Evolutionary conservation across 1,284 basidiomycete species (phyloP).

Genomic region (Schizopora paradoxa): DNA sequence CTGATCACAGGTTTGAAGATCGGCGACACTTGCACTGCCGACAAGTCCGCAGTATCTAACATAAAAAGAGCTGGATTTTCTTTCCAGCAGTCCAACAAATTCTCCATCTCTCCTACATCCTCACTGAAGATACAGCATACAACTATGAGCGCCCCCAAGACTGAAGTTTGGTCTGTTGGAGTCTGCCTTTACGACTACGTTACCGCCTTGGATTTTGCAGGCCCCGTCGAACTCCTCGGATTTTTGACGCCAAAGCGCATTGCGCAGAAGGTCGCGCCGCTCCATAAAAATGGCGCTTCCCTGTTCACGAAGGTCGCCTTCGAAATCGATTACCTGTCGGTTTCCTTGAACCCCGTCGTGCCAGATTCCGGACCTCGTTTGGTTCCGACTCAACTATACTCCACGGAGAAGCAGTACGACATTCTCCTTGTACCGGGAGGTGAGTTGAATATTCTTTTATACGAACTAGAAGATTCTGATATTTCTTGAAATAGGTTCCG

Average conservation of each 20-base stretch:
- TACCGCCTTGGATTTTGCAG: constrained; percentile 29
- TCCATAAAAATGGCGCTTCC: too few relatives aligned
- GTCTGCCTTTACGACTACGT: constrained; percentile 28
- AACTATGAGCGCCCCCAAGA: too few relatives aligned
- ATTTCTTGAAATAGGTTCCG: constrained; percentile 15
- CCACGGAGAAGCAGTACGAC: constrained; percentile 22
- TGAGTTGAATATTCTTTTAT: constrained; percentile 1
- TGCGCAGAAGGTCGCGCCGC: constrained; percentile 15
- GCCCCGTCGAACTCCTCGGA: constrained; percentile 29
- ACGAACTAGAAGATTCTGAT: background rate
- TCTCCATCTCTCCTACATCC: too few relatives aligned
- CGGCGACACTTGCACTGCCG: too few relatives aligned
- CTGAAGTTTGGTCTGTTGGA: constrained; percentile 21
- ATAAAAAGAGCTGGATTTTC: too few relatives aligned
- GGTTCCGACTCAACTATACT: constrained; percentile 19
- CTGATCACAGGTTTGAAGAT: too few relatives aligned
- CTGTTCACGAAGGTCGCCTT: too few relatives aligned
- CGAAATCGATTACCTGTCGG: constrained; percentile 21
- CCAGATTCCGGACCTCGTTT: constrained; percentile 19
- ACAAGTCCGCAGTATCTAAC: too few relatives aligned
- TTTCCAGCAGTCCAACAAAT: too few relatives aligned
- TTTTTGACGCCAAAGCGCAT: constrained; percentile 24
- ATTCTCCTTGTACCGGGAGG: constrained; percentile 27
- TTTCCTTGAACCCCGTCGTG: constrained; percentile 20
- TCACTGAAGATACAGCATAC: too few relatives aligned